Conservation (phyloP, 176 grass and related monocot genomes). For the Oryza coarctata region DNA sequence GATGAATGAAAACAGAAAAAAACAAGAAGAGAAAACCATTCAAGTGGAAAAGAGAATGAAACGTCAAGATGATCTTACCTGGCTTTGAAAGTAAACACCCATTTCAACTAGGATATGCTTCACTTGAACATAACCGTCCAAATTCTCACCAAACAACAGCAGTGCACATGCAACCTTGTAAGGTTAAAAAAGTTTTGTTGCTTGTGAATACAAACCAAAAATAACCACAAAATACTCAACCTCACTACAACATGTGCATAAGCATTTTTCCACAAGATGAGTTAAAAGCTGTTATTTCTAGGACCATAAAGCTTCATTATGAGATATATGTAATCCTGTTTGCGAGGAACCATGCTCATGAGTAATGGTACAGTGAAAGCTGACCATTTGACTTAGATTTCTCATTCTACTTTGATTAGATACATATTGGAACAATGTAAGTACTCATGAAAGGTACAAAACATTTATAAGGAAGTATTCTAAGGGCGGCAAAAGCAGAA, state of each 20-base stretch:
- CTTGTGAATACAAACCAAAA: conserved; percentile 3
- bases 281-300: neutral
- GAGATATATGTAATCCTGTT: neutral
- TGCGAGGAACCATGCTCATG: neutral
- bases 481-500: neutral
- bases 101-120: conserved; percentile 68
- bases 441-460: neutral
- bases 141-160: conserved; percentile 46
- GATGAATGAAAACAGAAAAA: neutral
- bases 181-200: conserved; percentile 21
- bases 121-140: conserved; percentile 49
- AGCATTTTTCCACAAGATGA: neutral
- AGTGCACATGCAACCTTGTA: conserved; percentile 59
- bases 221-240: neutral
- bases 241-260: neutral
- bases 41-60: neutral
- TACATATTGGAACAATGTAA: neutral
- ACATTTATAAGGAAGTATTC: neutral
- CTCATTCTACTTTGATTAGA: neutral
- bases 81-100: conserved; percentile 74
- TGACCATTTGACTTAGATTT: neutral
- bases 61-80: conserved; percentile 39
- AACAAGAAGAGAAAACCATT: neutral
- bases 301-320: neutral
- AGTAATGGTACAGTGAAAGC: neutral